Conservation (phyloP, 2,329 filamentous ascomycete genomes). For the Raffaelea ambrosiae region DNA sequence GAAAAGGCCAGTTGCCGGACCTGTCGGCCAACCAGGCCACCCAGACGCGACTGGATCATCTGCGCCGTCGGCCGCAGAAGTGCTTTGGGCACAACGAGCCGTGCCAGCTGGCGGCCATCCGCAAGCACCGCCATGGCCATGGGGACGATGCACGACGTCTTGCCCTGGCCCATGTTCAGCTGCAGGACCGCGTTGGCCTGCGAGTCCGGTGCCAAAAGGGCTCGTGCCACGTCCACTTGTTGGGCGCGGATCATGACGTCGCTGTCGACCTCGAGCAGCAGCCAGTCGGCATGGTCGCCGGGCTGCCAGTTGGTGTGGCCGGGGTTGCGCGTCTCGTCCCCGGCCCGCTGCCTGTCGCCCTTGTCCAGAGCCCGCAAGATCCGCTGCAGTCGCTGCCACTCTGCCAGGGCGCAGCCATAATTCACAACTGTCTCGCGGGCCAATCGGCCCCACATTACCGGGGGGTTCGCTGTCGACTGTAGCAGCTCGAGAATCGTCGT, state of each 20-base stretch:
- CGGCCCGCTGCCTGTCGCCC: constrained; percentile 18
- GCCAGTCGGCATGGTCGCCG: constrained; percentile 48
- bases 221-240: constrained; percentile 53
- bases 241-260: constrained; percentile 53
- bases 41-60: constrained; percentile 44
- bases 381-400: constrained; percentile 34
- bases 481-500: constrained; percentile 38
- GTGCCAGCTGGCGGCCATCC: constrained; percentile 33
- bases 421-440: constrained; percentile 31
- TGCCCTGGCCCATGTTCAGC: constrained; percentile 60
- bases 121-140: constrained; percentile 39
- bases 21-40: constrained; percentile 43
- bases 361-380: constrained; percentile 24
- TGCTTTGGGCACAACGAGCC: constrained; percentile 48
- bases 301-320: constrained; percentile 53
- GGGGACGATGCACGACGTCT: constrained; percentile 48
- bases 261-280: constrained; percentile 58
- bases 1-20: constrained; percentile 52
- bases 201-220: constrained; percentile 47
- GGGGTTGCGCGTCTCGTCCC: constrained; percentile 33
- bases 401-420: constrained; percentile 34
- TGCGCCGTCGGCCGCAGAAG: constrained; percentile 50
- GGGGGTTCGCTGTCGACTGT: constrained; percentile 19
- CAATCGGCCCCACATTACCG: constrained; percentile 19
- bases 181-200: constrained; percentile 51